These are phyloP conservation scores for Alternaria panax DNA, from an alignment of 2,329 filamentous ascomycete species.

Conservation along the genomic window DNA sequence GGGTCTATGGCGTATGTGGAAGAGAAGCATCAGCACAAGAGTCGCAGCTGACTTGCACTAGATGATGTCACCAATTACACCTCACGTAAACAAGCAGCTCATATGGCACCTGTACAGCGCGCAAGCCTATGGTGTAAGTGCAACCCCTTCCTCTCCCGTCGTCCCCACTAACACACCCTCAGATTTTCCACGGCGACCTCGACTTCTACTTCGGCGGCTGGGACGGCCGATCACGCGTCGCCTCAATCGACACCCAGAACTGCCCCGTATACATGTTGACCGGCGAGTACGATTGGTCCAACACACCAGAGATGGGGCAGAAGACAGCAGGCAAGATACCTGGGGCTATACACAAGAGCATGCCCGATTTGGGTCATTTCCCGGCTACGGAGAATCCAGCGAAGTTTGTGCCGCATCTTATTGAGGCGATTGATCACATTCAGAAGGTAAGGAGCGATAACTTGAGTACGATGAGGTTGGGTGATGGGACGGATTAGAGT, in stretches of 20 bases:
- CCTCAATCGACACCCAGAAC: conserved; percentile 56
- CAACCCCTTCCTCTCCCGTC: neutral
- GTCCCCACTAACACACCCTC: neutral
- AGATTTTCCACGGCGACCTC: conserved; percentile 60
- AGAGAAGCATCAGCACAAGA: neutral
- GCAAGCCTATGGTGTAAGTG: conserved; percentile 56
- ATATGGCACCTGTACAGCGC: conserved; percentile 60
- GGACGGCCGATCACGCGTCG: conserved; percentile 56
- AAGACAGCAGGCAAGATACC: conserved; percentile 58
- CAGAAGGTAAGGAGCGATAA: conserved; percentile 41
- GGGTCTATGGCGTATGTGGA: conserved; percentile 54
- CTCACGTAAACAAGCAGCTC: conserved; percentile 55
- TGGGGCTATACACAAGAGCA: conserved; percentile 54
- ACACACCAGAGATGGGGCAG: conserved; percentile 56
- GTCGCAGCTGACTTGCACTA: conserved; percentile 15
- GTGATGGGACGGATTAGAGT: conserved; percentile 32
- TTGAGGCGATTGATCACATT: conserved; percentile 51
- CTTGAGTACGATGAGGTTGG: conserved; percentile 43
- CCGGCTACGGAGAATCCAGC: conserved; percentile 56
- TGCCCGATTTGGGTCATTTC: conserved; percentile 58
- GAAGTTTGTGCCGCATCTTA: conserved; percentile 49
- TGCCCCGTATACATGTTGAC: conserved; percentile 62
- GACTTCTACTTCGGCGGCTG: conserved; percentile 62
- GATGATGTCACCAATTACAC: conserved; percentile 58
- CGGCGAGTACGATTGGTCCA: conserved; percentile 60